Percentiles rank a stretch among this genome's conserved stretches.
Conservation (phyloP, 345 rosid genomes). For the Salix caprea region DNA sequence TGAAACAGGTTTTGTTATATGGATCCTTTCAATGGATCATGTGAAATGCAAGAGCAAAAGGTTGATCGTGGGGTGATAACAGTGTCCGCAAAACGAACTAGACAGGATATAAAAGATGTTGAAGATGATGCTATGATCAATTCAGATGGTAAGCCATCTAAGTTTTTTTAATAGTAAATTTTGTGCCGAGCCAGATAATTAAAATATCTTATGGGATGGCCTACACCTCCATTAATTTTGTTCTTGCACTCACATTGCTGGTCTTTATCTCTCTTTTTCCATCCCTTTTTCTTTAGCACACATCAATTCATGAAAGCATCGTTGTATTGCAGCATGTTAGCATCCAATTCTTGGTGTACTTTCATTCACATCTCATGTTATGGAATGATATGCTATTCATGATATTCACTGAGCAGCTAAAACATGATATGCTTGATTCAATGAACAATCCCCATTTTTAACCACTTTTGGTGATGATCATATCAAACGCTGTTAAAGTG, state of each 20-base stretch:
- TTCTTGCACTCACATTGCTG: background rate
- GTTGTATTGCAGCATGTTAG: background rate
- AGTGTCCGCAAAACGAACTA: conserved; percentile 27
- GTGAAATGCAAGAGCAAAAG: conserved; percentile 30
- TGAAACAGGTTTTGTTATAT: conserved; percentile 34
- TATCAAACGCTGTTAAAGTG: no score
- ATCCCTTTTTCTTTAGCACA: background rate
- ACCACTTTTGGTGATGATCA: no score
- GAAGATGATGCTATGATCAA: background rate
- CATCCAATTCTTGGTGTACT: no score
- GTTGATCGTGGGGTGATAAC: conserved; percentile 19
- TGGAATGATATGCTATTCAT: no score
- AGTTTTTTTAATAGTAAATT: background rate
- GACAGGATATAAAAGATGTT: conserved; percentile 10
- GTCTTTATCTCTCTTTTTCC: background rate
- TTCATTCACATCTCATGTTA: no score
- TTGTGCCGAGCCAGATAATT: background rate
- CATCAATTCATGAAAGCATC: no score
- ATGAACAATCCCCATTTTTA: no score
- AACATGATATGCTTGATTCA: no score
- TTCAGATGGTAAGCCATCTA: conserved; percentile 13
- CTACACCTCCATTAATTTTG: background rate
- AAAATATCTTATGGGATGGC: background rate
- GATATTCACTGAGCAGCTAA: background rate
- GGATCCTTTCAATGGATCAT: conserved; percentile 25